A percentile compares a stretch with the other conserved stretches of the same genome.
phyloP scores from a whole-genome alignment of 2,329 filamentous ascomycete genomes.

The Penicillium verrucosum region DNA sequence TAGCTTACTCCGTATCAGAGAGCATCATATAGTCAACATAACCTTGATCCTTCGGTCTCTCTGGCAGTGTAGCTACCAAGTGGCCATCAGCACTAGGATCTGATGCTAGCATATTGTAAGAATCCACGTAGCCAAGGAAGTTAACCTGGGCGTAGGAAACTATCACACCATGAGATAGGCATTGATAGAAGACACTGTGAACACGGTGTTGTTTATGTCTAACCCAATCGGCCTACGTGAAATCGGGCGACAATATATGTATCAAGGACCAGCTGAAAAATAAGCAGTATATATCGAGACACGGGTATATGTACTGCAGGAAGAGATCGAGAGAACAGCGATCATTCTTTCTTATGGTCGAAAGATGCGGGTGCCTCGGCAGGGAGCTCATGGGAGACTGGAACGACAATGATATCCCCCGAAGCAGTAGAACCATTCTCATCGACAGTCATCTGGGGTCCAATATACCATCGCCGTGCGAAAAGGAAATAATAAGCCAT shows the following conservation, averaged over 20 bases:
- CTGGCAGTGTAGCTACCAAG: neutral
- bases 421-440: slow-evolving; percentile 1
- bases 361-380: neutral
- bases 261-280: neutral
- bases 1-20: neutral
- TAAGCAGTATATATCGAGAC: neutral
- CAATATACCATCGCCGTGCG: slow-evolving; percentile 60
- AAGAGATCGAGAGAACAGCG: neutral
- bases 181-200: neutral
- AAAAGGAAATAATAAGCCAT: slow-evolving; percentile 56
- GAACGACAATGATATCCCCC: neutral
- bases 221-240: neutral
- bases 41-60: neutral
- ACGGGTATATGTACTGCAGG: neutral
- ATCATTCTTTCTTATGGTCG: neutral
- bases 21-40: neutral
- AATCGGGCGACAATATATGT: neutral
- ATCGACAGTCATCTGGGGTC: slow-evolving; percentile 57
- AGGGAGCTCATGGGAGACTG: no score
- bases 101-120: neutral
- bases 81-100: neutral
- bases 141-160: neutral
- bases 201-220: neutral
- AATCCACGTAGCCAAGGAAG: neutral
- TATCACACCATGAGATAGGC: neutral